Base-by-base conservation (phyloP, 2,329 filamentous ascomycete species). In the Cladosporium sp. region DNA sequence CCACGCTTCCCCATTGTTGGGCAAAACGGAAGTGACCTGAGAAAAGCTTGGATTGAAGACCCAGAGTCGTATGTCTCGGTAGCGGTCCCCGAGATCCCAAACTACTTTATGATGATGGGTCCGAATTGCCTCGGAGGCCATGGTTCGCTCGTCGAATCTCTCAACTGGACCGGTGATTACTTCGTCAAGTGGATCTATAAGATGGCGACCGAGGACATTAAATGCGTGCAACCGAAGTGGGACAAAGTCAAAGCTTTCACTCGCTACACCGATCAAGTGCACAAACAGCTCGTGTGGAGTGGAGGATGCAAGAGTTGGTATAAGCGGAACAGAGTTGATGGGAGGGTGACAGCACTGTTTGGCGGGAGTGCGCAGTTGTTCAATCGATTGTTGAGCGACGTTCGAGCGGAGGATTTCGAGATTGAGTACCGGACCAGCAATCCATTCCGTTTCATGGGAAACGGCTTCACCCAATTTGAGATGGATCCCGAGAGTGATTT, bases 361-460 rank as follows among this genome's bases (percentile, higher is more conserved):
- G 61, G 61, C 3, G 64, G 64, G 0, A 61, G 56, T 38, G 56
- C 57, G 1, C 54, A 64, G 20, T 48, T 44, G 3, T 65, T 60
- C 39, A 56, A 61, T n/a, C 58, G 63, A 43, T 63, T 64, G 62
- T 58, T 66, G 15, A 57, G 64, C 9, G 64, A 69, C 3, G 67
- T 78, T 9, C 63, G 76, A 7, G 66, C 66, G 1, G 75, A 79
- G 57, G 74, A 79, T 54, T 78, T 76, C 54, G 68, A 77, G 3
- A 69, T 77, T 34, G 61, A 60, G 41, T 77, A 77, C 55, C 63
- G 66, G 39, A 70, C 64, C 13, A 50, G 57, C n/a, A 77, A 78
- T 57, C 61, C 67, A 13, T 77, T 73, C 56, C 53, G 68, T 20
- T 76, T 76, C 54, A 69, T 78, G 72, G 75, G 74, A 0, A 77